These are phyloP conservation scores for Cercophora newfieldiana DNA, from an alignment of 495 filamentous ascomycete species.

Conservation along the genomic window DNA sequence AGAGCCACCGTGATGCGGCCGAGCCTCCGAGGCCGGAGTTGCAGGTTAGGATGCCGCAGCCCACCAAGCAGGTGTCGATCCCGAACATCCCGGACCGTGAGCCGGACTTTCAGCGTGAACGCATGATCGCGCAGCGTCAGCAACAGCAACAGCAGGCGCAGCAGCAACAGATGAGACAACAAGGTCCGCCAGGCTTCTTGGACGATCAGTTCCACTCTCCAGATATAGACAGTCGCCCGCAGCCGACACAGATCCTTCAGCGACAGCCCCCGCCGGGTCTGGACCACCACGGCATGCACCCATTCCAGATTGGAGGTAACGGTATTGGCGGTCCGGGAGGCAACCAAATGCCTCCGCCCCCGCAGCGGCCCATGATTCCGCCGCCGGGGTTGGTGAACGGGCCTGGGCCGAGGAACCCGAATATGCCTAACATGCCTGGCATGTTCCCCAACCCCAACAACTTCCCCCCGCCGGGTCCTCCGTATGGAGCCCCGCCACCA, in stretches of 20 bases:
- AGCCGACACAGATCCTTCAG: conserved; percentile 56
- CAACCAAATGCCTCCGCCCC: conserved; percentile 39
- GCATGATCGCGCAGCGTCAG: conserved; percentile 29
- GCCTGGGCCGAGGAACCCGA: conserved; percentile 43
- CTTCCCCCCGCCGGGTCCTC: conserved; percentile 44
- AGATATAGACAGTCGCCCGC: conserved; percentile 41
- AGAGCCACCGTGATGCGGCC: conserved; percentile 42
- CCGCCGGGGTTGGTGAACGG: conserved; percentile 51
- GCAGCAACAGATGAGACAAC: conserved; percentile 15
- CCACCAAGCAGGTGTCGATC: conserved; percentile 31
- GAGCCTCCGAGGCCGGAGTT: conserved; percentile 47
- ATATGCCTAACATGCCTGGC: conserved; percentile 40
- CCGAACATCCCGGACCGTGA: conserved; percentile 43
- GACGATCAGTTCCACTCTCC: conserved; percentile 46
- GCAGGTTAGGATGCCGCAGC: conserved; percentile 31
- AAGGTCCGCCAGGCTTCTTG: conserved; percentile 40
- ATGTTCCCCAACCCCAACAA: conserved; percentile 55
- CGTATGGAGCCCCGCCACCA: conserved; percentile 24
- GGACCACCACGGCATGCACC: conserved; percentile 49
- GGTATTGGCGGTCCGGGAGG: conserved; percentile 12
- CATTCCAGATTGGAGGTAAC: conserved; percentile 41
- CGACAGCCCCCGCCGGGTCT: conserved; percentile 53
- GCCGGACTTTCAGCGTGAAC: conserved; percentile 42
- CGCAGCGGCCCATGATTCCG: conserved; percentile 51
- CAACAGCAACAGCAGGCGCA: conserved; percentile 33